A percentile compares a stretch with the other conserved stretches of the same genome.
Evolutionary conservation across 768 basidiomycete genomes (phyloP).

Genomic region (Phanerochaete carnosa): DNA sequence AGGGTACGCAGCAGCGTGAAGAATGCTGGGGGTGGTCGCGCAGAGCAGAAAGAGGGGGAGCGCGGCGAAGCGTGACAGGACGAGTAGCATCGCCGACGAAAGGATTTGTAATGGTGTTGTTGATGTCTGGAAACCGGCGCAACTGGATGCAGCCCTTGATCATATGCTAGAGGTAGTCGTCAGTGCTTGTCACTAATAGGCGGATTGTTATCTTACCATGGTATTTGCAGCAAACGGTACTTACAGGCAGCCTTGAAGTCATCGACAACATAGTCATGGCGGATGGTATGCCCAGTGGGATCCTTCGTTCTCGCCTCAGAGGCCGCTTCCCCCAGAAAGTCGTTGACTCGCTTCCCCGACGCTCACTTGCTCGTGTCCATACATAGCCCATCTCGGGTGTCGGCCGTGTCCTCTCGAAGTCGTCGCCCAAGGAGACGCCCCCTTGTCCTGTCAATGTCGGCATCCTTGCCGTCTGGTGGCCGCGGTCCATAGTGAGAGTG

Average conservation of each 20-base stretch:
- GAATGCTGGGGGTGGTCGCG: constrained; percentile 46
- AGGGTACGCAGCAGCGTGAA: constrained; percentile 85
- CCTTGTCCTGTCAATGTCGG: too few species aligned
- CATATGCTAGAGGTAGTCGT: too few species aligned
- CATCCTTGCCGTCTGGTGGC: too few species aligned
- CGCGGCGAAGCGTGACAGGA: constrained; percentile 68
- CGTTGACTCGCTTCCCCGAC: too few species aligned
- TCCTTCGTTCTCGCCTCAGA: constrained; percentile 90
- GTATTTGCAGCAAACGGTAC: constrained; percentile 23
- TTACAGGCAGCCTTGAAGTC: constrained; percentile 83
- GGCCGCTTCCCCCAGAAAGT: too few species aligned
- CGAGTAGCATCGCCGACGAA: constrained; percentile 95
- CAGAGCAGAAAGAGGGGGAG: constrained; percentile 47
- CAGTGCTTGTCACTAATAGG: too few species aligned
- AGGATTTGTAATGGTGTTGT: constrained; percentile 97
- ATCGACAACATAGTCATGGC: constrained; percentile 95
- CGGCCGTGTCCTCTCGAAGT: too few species aligned
- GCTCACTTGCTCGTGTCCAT: too few species aligned
- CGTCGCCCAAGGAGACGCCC: too few species aligned
- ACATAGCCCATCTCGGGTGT: too few species aligned
- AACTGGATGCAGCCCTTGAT: too few species aligned
- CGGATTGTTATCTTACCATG: constrained; percentile 3
- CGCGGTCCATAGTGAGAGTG: too few species aligned
- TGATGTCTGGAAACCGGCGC: constrained; percentile 92
- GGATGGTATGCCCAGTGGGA: constrained; percentile 78